Conservation (phyloP, 1,139 yeast species). For the Geotrichum candidum region DNA sequence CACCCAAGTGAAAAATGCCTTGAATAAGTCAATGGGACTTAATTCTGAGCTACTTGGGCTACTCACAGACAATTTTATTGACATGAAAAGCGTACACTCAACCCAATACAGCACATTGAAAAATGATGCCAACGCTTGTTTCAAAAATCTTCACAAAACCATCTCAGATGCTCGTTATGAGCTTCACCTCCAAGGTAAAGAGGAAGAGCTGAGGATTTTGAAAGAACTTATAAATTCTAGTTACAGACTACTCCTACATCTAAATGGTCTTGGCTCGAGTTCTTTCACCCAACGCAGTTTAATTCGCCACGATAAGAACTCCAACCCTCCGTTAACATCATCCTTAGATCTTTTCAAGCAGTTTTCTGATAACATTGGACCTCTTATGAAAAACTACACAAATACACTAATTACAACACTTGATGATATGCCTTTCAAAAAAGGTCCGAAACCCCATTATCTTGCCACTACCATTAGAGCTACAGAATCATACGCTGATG, state of each 20-base stretch:
- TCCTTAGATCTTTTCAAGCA: conserved; percentile 52
- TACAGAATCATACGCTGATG: conserved; percentile 47
- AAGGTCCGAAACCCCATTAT: conserved; percentile 40
- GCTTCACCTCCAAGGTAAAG: conserved; percentile 49
- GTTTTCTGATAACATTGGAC: conserved; percentile 63
- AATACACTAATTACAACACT: conserved; percentile 56
- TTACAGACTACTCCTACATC: conserved; percentile 48
- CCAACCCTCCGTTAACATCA: conserved; percentile 8
- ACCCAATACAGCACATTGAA: conserved; percentile 39
- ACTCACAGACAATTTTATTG: conserved; percentile 50
- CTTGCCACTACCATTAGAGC: conserved; percentile 50
- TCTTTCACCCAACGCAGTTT: conserved; percentile 60
- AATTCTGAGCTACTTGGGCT: conserved; percentile 50
- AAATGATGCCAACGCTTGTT: conserved; percentile 40
- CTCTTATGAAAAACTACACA: conserved; percentile 59
- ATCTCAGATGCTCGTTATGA: conserved; percentile 64
- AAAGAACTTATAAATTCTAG: conserved; percentile 48
- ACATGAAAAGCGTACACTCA: conserved; percentile 44
- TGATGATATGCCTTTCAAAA: conserved; percentile 53
- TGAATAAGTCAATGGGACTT: conserved; percentile 50
- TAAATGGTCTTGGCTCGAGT: conserved; percentile 65
- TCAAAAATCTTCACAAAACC: conserved; percentile 39
- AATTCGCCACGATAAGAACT: conserved; percentile 5
- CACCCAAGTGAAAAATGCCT: conserved; percentile 39
- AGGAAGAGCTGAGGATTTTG: conserved; percentile 46